Conservation (phyloP, 495 filamentous ascomycete genomes). For the Aspergillus panamensis region DNA sequence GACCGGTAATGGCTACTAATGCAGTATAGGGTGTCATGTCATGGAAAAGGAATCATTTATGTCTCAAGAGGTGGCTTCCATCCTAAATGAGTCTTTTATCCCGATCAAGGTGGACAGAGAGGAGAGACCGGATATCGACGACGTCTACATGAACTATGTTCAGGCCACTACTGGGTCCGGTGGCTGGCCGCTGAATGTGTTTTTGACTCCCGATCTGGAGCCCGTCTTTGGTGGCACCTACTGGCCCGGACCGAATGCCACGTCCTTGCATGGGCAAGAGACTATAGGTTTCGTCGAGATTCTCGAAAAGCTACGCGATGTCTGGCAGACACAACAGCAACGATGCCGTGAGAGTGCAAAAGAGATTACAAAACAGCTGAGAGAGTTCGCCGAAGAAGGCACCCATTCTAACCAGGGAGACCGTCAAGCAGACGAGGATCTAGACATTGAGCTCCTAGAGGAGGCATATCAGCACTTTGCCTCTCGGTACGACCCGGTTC, state of each 20-base stretch:
- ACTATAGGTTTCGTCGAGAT: slow-evolving; percentile 75
- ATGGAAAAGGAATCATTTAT: slow-evolving; percentile 94
- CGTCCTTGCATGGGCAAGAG: slow-evolving; percentile 45
- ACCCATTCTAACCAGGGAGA: slow-evolving; percentile 56
- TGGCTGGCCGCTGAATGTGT: slow-evolving; percentile 96
- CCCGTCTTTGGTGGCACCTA: slow-evolving; percentile 97
- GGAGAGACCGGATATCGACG: slow-evolving; percentile 91
- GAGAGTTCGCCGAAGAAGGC: slow-evolving; percentile 84
- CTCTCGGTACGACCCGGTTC: slow-evolving; percentile 68
- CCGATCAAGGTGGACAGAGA: slow-evolving; percentile 93
- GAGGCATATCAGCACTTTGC: slow-evolving; percentile 81
- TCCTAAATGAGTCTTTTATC: slow-evolving; percentile 85
- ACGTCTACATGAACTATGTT: slow-evolving; percentile 98
- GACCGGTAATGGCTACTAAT: slow-evolving; percentile 13
- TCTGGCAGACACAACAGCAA: slow-evolving; percentile 82
- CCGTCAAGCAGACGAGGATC: slow-evolving; percentile 56
- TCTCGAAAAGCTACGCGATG: slow-evolving; percentile 70
- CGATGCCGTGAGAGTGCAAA: slow-evolving; percentile 77
- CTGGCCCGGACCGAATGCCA: slow-evolving; percentile 77
- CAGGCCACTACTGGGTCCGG: slow-evolving; percentile 89
- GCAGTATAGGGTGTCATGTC: slow-evolving; percentile 71
- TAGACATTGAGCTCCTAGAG: slow-evolving; percentile 89
- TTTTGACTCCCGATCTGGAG: slow-evolving; percentile 87
- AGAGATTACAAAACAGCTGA: slow-evolving; percentile 74
- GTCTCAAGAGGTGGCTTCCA: slow-evolving; percentile 70